These are phyloP conservation scores for Lycium barbarum DNA, from an alignment of 257 asterid species.

Conservation along the genomic window DNA sequence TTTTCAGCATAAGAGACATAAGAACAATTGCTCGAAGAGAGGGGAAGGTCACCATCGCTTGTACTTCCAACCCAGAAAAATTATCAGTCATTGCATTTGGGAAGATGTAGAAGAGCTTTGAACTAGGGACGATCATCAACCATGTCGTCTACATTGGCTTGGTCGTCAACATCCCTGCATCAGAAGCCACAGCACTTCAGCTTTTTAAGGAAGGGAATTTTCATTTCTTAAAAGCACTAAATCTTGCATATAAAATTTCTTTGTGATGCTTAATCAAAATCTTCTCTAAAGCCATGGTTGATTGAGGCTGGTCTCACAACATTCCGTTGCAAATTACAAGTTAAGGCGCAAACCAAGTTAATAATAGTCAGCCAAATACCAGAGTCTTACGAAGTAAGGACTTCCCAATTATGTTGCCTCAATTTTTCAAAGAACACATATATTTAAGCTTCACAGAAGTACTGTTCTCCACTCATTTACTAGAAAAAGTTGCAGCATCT, in stretches of 20 bases:
- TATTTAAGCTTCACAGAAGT: neutral
- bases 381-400: neutral
- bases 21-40: slow-evolving; percentile 17
- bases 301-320: neutral
- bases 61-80: neutral
- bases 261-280: neutral
- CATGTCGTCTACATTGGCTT: slow-evolving; percentile 43
- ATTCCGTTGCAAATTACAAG: neutral
- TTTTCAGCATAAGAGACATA: neutral
- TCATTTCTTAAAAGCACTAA: neutral
- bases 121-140: slow-evolving; percentile 32
- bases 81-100: slow-evolving; percentile 18
- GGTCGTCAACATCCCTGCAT: slow-evolving; percentile 48
- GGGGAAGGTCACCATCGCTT: slow-evolving; percentile 17
- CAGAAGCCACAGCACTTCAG: neutral
- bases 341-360: neutral
- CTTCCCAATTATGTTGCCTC: neutral
- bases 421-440: neutral
- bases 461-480: too few relatives aligned
- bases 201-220: neutral
- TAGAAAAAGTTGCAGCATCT: too few relatives aligned
- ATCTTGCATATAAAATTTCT: neutral
- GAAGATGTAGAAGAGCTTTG: slow-evolving; percentile 5
- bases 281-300: neutral
- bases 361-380: neutral